A percentile compares a stretch with the other conserved stretches of the same genome.
These are phyloP conservation scores for Metarhizium rileyi DNA, from an alignment of 2,329 filamentous ascomycete species.

Conservation along the genomic window DNA sequence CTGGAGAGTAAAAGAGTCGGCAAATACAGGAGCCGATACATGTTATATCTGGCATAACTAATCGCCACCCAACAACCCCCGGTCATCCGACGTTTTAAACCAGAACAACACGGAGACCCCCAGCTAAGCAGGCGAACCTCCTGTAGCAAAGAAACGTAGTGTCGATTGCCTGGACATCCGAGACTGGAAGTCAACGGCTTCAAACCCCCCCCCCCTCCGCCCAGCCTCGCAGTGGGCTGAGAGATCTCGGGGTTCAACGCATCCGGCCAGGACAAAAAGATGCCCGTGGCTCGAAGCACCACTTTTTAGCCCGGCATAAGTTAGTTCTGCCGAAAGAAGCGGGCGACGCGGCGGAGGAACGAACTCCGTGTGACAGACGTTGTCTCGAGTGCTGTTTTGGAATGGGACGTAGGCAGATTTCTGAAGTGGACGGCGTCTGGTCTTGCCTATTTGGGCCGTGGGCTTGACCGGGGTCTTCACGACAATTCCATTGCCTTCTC, in stretches of 20 bases:
- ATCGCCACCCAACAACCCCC: not conserved
- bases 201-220: conserved; percentile 1
- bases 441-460: conserved; percentile 9
- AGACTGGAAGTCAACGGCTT: conserved; percentile 1
- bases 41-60: conserved; percentile 11
- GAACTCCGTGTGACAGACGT: conserved; percentile 22
- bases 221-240: not conserved
- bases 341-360: not conserved
- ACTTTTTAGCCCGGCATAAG: too few species aligned
- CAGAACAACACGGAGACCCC: not conserved
- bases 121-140: conserved; percentile 1
- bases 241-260: conserved; percentile 8
- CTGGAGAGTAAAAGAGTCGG: conserved; percentile 7
- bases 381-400: conserved; percentile 26
- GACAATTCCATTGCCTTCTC: too few species aligned
- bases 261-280: conserved; percentile 9
- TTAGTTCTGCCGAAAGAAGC: conserved; percentile 11
- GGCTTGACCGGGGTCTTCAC: not conserved
- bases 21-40: conserved; percentile 6
- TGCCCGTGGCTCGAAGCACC: conserved; percentile 1
- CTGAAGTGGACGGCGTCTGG: conserved; percentile 4
- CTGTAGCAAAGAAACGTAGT: too few species aligned
- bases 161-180: not conserved
- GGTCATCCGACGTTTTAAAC: conserved; percentile 14
- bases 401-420: too few species aligned